Conservation (phyloP, 2,329 filamentous ascomycete genomes). For the Claviceps sp. region DNA sequence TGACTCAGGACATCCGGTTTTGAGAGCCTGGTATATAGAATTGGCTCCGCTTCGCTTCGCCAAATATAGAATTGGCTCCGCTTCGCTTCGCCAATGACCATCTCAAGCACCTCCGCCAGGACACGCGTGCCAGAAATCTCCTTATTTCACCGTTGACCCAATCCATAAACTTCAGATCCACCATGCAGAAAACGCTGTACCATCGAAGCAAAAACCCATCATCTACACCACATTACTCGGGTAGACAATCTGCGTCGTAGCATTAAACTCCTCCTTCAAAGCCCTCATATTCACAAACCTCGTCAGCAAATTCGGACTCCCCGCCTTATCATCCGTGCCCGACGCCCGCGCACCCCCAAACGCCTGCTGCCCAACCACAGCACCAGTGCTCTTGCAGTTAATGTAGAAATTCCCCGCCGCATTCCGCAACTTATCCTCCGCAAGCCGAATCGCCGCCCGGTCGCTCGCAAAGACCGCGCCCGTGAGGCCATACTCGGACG, state of each 20-base stretch:
- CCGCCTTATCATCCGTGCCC: slow-evolving; percentile 63
- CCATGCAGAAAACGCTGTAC: too few relatives aligned
- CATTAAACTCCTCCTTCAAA: slow-evolving; percentile 63
- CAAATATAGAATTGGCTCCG: too few relatives aligned
- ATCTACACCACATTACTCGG: slow-evolving; percentile 53
- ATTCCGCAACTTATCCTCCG: slow-evolving; percentile 59
- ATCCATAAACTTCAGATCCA: too few relatives aligned
- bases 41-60: too few relatives aligned
- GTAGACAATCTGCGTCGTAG: slow-evolving; percentile 50
- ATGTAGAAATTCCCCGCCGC: slow-evolving; percentile 76
- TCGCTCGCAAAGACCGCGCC: slow-evolving; percentile 64
- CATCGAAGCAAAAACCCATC: not conserved
- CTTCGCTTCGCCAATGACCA: too few relatives aligned
- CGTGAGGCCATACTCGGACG: slow-evolving; percentile 66
- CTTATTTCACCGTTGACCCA: too few relatives aligned
- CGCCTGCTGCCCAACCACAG: slow-evolving; percentile 60
- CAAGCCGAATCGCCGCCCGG: slow-evolving; percentile 49
- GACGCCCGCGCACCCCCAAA: slow-evolving; percentile 56
- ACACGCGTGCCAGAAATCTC: too few relatives aligned
- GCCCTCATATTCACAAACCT: slow-evolving; percentile 55
- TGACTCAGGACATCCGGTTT: too few relatives aligned
- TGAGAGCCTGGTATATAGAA: too few relatives aligned
- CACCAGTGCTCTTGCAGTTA: slow-evolving; percentile 69
- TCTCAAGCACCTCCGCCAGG: too few relatives aligned
- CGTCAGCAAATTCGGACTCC: slow-evolving; percentile 47